Evolutionary conservation across 305 asterid species (phyloP), one percentile per base, ranked within the genome.

Genomic region (Solanum hybrid): DNA sequence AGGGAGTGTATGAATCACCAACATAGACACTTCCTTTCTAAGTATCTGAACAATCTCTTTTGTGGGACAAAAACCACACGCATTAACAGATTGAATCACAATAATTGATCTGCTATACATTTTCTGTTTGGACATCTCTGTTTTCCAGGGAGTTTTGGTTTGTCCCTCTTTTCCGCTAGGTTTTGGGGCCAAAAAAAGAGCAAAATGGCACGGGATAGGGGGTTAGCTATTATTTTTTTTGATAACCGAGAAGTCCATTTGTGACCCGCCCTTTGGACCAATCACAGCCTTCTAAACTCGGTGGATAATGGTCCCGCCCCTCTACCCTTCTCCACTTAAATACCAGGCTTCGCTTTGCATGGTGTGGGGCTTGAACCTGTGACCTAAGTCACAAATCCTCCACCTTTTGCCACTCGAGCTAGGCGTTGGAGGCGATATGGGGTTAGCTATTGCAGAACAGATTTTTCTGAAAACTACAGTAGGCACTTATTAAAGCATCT

Each of bases 171-270:
- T 79, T 79, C 20, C 20, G 20, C 57, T 36, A n/a, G 57, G 29
- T 34, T 79, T 79, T 34, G 57, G 38, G 26, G 20, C 57, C 20
- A 4, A 33, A 36, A 37, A 36, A 24, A 1, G 68, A 80, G 22
- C 7, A 13, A 37, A 38, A 24, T 37, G 68, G 65, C 0, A 80
- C 7, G 4, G 24, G n/a, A 38, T 24, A 38, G 72, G 26, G 72
- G 26, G 72, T 20, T 57, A 20, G 26, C 68, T 6, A 3, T 57
- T 6, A 2, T 51, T 51, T 45, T 51, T 57, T 17, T 2, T 20
- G 2, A 57, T 57, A 57, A 57, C 10, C 24, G 0, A 57, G 11
- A 57, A 57, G 0, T 57, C 24, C 0, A 1, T 17, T 0, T 57
- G 24, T 20, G 24, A 0, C 10, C 24, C 2, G 4, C 2, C 0